Base-by-base conservation (phyloP, 2,329 filamentous ascomycete genomes). In the Nothopassalora personata region DNA sequence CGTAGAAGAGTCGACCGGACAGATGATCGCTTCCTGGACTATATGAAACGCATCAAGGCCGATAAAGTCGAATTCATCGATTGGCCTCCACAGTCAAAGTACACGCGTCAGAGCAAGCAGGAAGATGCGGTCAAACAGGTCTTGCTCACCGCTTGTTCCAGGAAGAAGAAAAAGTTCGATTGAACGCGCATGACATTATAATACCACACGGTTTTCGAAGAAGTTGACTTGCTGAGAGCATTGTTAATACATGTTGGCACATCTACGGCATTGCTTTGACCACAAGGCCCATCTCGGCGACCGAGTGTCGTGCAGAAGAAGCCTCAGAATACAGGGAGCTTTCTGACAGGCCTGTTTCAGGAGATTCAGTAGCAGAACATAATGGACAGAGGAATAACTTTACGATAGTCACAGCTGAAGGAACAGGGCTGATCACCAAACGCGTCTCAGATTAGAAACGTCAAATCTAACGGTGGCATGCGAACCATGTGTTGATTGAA, bases 11-110 rank as follows among this genome's bases (percentile, higher is more conserved):
- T 70, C 28, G 66, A 68, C 47, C 60, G 63, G 15, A 64, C 64
- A 11, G 78, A 80, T 57, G 65, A 70, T 57, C 74, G 73, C 49
- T 81, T 81, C 57, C 64, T 81, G 43, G 71, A 75, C 56, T 74
- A 76, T 56, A 67, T 81, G 15, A 74, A 73, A 58, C 68, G 73
- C 33, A 70, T 81, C 62, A 76, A 76, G 60, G 76, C 75, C 1
- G 75, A 81, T 57, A 67, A 75, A 18, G 69, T 80, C 5, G 52
- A 62, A 36, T 72, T 74, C 56, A 63, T 68, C 36, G 64, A 65
- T 39, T 68, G 67, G 58, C 70, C 70, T 8, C 65, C 50, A 8
- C 64, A 54, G 10, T 60, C 63, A 5, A 67, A 64, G 43, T 67
- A 39, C 60, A 61, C 18, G 54, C 61, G 65, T 48, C 57, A 64